These are phyloP conservation scores for Scedosporium boydii DNA, from an alignment of 2,329 filamentous ascomycete species.

Conservation along the genomic window DNA sequence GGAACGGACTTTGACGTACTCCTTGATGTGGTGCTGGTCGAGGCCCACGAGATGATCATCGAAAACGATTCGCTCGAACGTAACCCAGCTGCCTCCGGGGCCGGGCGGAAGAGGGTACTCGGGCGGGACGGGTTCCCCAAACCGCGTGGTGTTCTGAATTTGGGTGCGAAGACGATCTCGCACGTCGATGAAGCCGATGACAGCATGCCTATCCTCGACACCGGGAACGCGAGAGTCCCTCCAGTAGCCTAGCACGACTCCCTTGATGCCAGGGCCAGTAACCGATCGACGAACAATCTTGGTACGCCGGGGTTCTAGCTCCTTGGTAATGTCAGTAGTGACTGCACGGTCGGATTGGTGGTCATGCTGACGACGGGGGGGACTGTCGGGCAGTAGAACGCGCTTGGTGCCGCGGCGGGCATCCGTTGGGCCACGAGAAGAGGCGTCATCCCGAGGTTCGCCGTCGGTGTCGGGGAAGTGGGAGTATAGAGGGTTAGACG, in stretches of 20 bases:
- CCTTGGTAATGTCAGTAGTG: not conserved
- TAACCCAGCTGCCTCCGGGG: slow-evolving; percentile 55
- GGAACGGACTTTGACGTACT: slow-evolving; percentile 48
- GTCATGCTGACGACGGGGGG: not conserved
- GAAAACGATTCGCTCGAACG: slow-evolving; percentile 51
- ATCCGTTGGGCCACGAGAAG: not conserved
- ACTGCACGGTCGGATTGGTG: not conserved
- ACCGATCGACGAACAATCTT: not conserved
- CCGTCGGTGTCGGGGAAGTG: not conserved
- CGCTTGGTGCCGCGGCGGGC: slow-evolving; percentile 7
- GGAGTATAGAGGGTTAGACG: not conserved
- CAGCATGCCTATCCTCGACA: slow-evolving; percentile 42
- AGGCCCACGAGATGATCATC: slow-evolving; percentile 45
- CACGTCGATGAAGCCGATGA: slow-evolving; percentile 54
- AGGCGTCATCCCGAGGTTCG: not conserved
- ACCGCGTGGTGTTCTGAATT: slow-evolving; percentile 39
- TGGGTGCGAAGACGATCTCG: slow-evolving; percentile 51
- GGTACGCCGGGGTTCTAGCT: slow-evolving; percentile 11
- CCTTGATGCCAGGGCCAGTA: slow-evolving; percentile 24
- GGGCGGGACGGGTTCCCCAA: slow-evolving; percentile 35
- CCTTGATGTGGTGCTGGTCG: slow-evolving; percentile 49
- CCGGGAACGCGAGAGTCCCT: slow-evolving; percentile 44
- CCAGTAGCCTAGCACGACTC: slow-evolving; percentile 49
- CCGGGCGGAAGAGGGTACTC: slow-evolving; percentile 43
- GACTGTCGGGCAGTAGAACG: not conserved